These are phyloP conservation scores for Claviceps fusiformis DNA, from an alignment of 2,329 filamentous ascomycete species.

Conservation along the genomic window DNA sequence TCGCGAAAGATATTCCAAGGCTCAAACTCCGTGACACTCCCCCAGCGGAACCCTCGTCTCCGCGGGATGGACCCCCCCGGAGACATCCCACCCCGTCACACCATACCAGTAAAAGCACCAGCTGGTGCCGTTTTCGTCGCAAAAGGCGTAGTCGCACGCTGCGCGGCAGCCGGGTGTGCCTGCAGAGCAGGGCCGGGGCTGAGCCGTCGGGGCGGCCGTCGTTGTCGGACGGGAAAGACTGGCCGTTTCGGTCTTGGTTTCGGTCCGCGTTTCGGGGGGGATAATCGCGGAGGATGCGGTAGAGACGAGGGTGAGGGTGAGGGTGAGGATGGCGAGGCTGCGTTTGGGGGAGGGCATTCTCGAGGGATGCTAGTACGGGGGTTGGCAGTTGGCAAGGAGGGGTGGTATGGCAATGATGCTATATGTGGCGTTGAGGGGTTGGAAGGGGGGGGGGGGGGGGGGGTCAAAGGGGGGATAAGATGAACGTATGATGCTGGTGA, in stretches of 20 bases:
- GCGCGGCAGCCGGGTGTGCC: too few species aligned
- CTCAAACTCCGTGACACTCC: conserved; percentile 8
- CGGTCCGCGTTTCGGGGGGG: not conserved
- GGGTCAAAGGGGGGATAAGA: not conserved
- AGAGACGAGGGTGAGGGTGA: not conserved
- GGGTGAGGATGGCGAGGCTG: not conserved
- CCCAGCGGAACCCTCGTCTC: conserved; percentile 22
- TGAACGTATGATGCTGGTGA: too few species aligned
- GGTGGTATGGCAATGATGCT: too few species aligned
- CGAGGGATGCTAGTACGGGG: too few species aligned
- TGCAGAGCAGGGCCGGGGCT: too few species aligned
- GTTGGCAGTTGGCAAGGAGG: too few species aligned
- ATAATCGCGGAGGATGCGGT: not conserved
- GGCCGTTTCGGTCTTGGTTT: too few species aligned
- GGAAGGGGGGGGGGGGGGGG: too few species aligned
- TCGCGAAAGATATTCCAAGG: too few species aligned
- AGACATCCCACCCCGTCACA: conserved; percentile 21
- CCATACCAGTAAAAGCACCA: conserved; percentile 28
- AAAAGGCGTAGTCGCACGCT: conserved; percentile 22
- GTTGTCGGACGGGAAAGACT: too few species aligned
- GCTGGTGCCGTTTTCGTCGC: conserved; percentile 16
- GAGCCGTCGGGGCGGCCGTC: too few species aligned
- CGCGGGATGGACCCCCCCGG: conserved; percentile 21
- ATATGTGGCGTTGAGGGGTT: not conserved
- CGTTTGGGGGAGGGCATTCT: too few species aligned